Evolutionary conservation across 208 protist genomes (phyloP), one percentile per base, ranked within the genome.

Genomic region (Crithidia fasciculata): DNA sequence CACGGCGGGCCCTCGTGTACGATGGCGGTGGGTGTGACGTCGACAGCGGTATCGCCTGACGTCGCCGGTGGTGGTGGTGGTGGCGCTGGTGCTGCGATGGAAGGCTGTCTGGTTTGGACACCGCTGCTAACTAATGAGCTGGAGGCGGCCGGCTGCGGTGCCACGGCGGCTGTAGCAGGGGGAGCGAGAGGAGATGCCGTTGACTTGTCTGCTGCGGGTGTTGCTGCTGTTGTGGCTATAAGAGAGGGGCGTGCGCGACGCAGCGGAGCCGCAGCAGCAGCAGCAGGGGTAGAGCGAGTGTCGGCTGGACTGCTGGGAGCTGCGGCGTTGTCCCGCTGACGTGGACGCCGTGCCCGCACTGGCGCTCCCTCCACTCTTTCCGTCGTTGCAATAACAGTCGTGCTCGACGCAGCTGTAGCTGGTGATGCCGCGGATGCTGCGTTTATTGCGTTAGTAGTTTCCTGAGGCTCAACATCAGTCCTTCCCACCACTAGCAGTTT

Each of bases 1-100:
- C 79, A 91, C 43, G 86, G 89, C 16, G 85, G 85, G 28, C 78
- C 83, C 43, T 87, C 81, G 12, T 71, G 60, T 19, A 52, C 36
- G n/a, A 53, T 40, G 15, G 65, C 5, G 3, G 43, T 19, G 0
- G 52, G 53, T 4, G 53, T 18, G 12, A 53, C 41, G 65, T 39
- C 15, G 41, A 39, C 45, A 18, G 57, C 43, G 8, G 75, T 72
- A 5, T 67, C 69, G 4, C 18, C 49, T 28, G 64, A 2, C 3
- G 53, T 0, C 37, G 50, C 63, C 50, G 71, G 4, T 28, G 28
- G 28, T 0, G 28, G 28, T 28, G 28, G 28, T 28, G 28, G 28
- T 53, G 44, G n/a, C 19, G 54, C 28, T 74, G 62, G 15, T 49
- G 70, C 7, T 73, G 61, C 19, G n/a, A 19, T 41, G 5, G 70